A percentile compares a stretch with the other conserved stretches of the same genome.
These are phyloP conservation scores for Fagopyrum esculentum DNA, from an alignment of 148 eudicot species.

Conservation along the genomic window DNA sequence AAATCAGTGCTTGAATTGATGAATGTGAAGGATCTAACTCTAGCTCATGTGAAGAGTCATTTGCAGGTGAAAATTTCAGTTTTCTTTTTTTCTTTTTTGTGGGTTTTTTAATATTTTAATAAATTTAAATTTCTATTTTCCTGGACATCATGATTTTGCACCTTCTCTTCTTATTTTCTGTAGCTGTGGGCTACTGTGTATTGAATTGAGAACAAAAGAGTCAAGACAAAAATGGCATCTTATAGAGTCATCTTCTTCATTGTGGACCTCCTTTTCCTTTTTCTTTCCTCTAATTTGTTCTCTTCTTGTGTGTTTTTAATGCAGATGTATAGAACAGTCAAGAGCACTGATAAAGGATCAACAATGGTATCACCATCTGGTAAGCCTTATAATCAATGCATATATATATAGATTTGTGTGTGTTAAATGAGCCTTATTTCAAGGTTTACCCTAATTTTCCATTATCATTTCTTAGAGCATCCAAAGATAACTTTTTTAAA, in stretches of 20 bases:
- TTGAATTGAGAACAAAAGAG: not conserved
- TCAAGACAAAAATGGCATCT: conserved; percentile 5
- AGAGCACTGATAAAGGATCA: conserved; percentile 74
- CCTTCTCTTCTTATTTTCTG: conserved; percentile 9
- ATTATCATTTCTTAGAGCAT: not conserved
- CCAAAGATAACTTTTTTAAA: too few species aligned
- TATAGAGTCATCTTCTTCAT: not conserved
- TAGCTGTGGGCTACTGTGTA: not conserved
- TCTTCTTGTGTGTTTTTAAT: conserved; percentile 21
- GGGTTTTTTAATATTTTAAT: not conserved
- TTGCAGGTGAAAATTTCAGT: conserved; percentile 50
- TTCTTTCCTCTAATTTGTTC: conserved; percentile 7
- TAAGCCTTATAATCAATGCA: not conserved
- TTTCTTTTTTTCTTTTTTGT: too few species aligned
- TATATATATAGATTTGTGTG: not conserved
- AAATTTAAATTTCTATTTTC: not conserved
- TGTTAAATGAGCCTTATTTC: not conserved
- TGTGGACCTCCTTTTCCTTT: conserved; percentile 1
- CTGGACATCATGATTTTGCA: not conserved
- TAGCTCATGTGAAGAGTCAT: conserved; percentile 97
- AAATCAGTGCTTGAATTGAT: conserved; percentile 91
- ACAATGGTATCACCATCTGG: conserved; percentile 17
- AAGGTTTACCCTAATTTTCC: not conserved
- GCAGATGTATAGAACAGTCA: conserved; percentile 99
- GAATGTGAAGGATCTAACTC: conserved; percentile 96